These are phyloP conservation scores for Crithidia fasciculata DNA, from an alignment of 208 protist genomes.

Conservation along the genomic window DNA sequence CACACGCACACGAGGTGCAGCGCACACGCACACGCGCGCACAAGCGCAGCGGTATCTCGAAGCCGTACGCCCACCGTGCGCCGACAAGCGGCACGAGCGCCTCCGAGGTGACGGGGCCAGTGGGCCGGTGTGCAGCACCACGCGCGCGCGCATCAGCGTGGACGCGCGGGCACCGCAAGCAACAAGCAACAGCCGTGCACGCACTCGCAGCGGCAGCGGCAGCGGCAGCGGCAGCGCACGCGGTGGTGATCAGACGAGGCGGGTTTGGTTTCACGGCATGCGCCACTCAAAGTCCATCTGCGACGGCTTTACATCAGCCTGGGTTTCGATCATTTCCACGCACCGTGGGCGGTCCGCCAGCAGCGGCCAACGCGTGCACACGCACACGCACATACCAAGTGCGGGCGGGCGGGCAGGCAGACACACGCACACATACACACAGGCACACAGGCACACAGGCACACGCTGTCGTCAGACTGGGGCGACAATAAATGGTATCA, in stretches of 20 bases:
- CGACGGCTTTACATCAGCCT: slow-evolving; percentile 8
- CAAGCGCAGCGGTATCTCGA: slow-evolving; percentile 18
- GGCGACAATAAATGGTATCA: slow-evolving; percentile 23
- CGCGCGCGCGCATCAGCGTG: neutral
- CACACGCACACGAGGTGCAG: neutral
- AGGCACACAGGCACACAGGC: neutral
- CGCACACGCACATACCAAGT: neutral
- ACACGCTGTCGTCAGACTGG: slow-evolving; percentile 10
- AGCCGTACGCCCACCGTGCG: slow-evolving; percentile 26
- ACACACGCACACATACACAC: too few species aligned
- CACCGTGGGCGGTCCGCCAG: neutral
- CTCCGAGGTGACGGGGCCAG: slow-evolving; percentile 27
- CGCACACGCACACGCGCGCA: slow-evolving; percentile 8
- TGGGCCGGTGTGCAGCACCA: slow-evolving; percentile 1
- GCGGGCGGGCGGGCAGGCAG: too few species aligned
- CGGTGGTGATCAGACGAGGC: neutral
- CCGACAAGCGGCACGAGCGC: slow-evolving; percentile 25
- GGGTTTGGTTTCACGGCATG: slow-evolving; percentile 4
- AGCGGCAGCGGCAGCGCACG: neutral
- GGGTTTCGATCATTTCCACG: slow-evolving; percentile 10
- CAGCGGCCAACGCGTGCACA: neutral
- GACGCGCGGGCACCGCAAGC: neutral
- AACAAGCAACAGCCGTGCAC: slow-evolving; percentile 1
- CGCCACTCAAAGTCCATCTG: slow-evolving; percentile 7
- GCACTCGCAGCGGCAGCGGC: neutral